Percentiles rank a stretch among this genome's conserved stretches.
phyloP scores from a whole-genome alignment of 257 asterid species.

The Rauvolfia tetraphylla region DNA sequence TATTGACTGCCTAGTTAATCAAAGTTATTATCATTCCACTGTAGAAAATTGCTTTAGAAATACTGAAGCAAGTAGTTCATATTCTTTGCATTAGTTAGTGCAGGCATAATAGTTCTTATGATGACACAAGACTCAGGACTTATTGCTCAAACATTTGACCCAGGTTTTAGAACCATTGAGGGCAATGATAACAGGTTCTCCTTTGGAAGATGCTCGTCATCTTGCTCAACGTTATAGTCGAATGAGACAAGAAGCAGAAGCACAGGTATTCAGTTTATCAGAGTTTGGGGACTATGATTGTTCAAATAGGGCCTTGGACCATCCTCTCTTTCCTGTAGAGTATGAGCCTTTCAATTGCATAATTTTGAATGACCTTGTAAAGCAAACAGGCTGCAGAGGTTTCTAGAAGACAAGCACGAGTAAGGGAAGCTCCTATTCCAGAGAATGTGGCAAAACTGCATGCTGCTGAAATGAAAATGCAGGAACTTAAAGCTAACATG shows the following conservation, averaged over 20 bases:
- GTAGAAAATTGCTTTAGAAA: background rate
- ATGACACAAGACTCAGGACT: background rate
- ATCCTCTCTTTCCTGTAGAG: background rate
- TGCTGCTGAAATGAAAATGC: constrained; percentile 88
- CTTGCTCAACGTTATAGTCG: constrained; percentile 95
- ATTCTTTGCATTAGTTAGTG: background rate
- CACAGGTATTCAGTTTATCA: constrained; percentile 75
- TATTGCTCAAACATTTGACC: background rate
- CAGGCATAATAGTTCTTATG: background rate
- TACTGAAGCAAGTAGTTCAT: background rate
- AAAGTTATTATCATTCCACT: background rate
- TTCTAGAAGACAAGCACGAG: constrained; percentile 89
- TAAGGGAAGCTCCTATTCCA: constrained; percentile 91
- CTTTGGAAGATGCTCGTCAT: constrained; percentile 98
- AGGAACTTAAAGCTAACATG: constrained; percentile 90
- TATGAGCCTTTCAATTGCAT: constrained; percentile 5
- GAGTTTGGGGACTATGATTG: background rate
- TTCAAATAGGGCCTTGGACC: background rate
- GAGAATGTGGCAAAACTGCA: constrained; percentile 90
- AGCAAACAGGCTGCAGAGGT: constrained; percentile 82
- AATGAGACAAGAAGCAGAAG: constrained; percentile 98
- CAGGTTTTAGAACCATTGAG: constrained; percentile 96
- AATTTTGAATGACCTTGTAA: constrained; percentile 10
- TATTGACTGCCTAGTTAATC: background rate
- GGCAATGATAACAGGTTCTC: constrained; percentile 76